Base-by-base conservation (phyloP, 306 rosid species). In the Ammopiptanthus mongolicus region DNA sequence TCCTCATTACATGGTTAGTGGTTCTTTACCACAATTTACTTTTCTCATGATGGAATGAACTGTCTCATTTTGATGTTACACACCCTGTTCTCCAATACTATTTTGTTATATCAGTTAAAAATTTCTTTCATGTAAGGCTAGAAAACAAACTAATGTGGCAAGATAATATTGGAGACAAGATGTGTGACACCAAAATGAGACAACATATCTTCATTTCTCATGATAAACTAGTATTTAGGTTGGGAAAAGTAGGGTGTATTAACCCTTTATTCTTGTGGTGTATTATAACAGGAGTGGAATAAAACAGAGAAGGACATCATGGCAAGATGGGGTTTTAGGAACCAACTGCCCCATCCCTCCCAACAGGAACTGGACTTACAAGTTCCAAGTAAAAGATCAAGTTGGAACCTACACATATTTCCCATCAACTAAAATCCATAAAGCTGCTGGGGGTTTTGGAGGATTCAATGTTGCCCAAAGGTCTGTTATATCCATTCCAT, bases 261-360 rank as follows among this genome's bases (percentile, higher is more conserved):
- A 9, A 31, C 33, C 42, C 3, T 23, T 53, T 25, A 2, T 3
- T 3, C 29, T 0, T 74, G n/a, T 48, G 80, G 71, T 31, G 73
- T 22, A 57, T 34, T 21, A 51, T 34, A 78, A 82, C 64, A 94
- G 98, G 98, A 91, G 73, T 29, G 98, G 98, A 21, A 81, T 94
- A 44, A 75, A 94, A 69, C 91, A 86, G 71, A 85, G 96, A 73
- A 90, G 71, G 71, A 87, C 90, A 1, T 31, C 94, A 34, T 94
- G 98, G 97, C 86, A 94, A 82, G 97, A 94, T 67, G 98, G 98
- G 23, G 95, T 90, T 5, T 70, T 90, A 7, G 98, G 97, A 70
- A 94, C 96, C 3, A 90, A 94, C 69, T 94, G 98, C 55, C 89
- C 98, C 1, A 91, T 94, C 15, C 97, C 93, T 68, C 97, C 93